Conservation (phyloP, 805 yeast genomes). For the Saccharomycopsis schoenii region DNA sequence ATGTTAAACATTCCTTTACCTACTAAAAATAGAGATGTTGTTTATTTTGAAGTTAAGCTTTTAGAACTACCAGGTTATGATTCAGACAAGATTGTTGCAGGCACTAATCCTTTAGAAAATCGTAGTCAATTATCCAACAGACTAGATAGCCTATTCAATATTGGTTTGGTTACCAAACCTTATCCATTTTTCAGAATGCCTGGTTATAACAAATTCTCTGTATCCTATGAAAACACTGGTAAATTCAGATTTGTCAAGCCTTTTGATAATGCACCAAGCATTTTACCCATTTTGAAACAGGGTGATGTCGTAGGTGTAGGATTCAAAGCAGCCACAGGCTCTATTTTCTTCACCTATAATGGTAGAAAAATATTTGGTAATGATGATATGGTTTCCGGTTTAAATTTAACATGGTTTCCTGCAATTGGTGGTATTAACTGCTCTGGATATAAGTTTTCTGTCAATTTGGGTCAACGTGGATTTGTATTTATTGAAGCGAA, state of each 20-base stretch:
- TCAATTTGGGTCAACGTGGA: slow-evolving; percentile 69
- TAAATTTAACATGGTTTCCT: slow-evolving; percentile 49
- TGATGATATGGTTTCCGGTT: slow-evolving; percentile 67
- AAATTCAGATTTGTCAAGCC: slow-evolving; percentile 58
- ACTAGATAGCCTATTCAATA: slow-evolving; percentile 41
- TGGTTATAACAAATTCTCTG: slow-evolving; percentile 58
- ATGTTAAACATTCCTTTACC: slow-evolving; percentile 17
- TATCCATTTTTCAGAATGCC: slow-evolving; percentile 71
- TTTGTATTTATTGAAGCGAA: slow-evolving; percentile 76
- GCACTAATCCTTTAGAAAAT: not conserved
- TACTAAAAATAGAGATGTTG: slow-evolving; percentile 30
- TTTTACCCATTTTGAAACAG: slow-evolving; percentile 40
- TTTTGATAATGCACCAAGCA: slow-evolving; percentile 30
- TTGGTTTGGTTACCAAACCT: slow-evolving; percentile 64
- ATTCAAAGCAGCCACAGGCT: slow-evolving; percentile 69
- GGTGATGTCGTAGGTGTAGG: slow-evolving; percentile 96
- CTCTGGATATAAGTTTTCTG: slow-evolving; percentile 36
- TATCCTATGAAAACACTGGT: slow-evolving; percentile 69
- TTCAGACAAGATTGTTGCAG: not conserved
- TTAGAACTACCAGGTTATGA: slow-evolving; percentile 28
- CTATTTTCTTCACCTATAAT: slow-evolving; percentile 87
- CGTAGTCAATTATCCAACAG: slow-evolving; percentile 2
- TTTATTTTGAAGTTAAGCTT: slow-evolving; percentile 58
- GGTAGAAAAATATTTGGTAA: slow-evolving; percentile 63
- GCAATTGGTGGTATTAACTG: slow-evolving; percentile 76